Conservation (phyloP, 371 early-diverging fungal species). For the Syncephalastrum contaminatum region DNA sequence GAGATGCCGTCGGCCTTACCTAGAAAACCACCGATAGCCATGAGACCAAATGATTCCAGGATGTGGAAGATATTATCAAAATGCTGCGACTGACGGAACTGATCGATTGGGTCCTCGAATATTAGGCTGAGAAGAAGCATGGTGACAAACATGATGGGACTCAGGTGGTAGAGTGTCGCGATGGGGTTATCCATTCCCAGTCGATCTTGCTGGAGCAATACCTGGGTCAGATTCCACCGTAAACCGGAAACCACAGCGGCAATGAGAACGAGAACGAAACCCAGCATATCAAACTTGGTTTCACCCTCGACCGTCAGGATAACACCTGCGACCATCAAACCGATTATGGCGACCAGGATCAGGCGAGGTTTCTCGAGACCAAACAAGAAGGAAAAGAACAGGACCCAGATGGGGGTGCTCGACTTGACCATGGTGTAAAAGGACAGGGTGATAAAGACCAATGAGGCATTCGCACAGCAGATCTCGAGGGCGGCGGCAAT, state of each 20-base stretch:
- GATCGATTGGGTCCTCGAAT: conserved; percentile 62
- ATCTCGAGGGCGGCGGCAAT: conserved; percentile 89
- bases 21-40: conserved; percentile 75
- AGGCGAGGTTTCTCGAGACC: conserved; percentile 75
- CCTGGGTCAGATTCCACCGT: conserved; percentile 84
- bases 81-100: conserved; percentile 44
- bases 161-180: conserved; percentile 72
- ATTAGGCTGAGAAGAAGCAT: conserved; percentile 51
- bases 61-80: conserved; percentile 38
- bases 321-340: conserved; percentile 81
- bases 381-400: conserved; percentile 89
- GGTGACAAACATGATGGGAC: conserved; percentile 74
- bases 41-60: conserved; percentile 48
- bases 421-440: conserved; percentile 98
- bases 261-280: conserved; percentile 63
- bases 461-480: conserved; percentile 82
- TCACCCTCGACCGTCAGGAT: conserved; percentile 81
- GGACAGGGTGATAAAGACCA: conserved; percentile 81
- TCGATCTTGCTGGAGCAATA: conserved; percentile 66
- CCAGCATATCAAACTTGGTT: conserved; percentile 70
- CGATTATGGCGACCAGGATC: conserved; percentile 68
- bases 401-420: conserved; percentile 83
- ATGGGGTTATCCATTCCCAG: conserved; percentile 80
- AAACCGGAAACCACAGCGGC: conserved; percentile 83
- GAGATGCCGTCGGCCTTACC: conserved; percentile 18